Percentiles rank a stretch among this genome's conserved stretches.
Evolutionary conservation across 148 eudicot genomes (phyloP).

Genomic region (Spergularia bocconei): DNA sequence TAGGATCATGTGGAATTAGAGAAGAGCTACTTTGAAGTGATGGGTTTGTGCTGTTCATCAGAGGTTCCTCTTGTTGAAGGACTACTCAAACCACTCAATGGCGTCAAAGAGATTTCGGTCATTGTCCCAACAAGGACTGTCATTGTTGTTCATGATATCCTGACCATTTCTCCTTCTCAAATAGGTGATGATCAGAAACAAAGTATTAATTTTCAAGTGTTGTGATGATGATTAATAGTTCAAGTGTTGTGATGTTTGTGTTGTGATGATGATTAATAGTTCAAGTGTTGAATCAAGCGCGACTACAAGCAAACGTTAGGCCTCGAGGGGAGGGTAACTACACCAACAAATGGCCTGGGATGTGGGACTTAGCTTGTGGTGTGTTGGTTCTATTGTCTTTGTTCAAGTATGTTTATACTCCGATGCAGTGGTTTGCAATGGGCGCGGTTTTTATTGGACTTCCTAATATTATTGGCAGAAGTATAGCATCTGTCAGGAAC

Average conservation of each 20-base stretch:
- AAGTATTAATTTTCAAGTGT: no score
- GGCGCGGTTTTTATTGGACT: conserved; percentile 41
- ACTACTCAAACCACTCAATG: conserved; percentile 34
- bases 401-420: conserved; percentile 40
- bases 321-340: conserved; percentile 28
- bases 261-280: conserved; percentile 19
- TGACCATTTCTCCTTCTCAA: conserved; percentile 27
- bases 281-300: conserved; percentile 39
- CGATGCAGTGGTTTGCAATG: conserved; percentile 45
- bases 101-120: conserved; percentile 35
- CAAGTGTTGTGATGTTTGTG: conserved; percentile 23
- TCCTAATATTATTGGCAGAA: conserved; percentile 35
- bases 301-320: conserved; percentile 43
- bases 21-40: conserved; percentile 43
- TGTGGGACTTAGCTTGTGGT: conserved; percentile 39
- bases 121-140: conserved; percentile 42
- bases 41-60: conserved; percentile 50
- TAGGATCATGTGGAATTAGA: conserved; percentile 25
- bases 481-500: conserved; percentile 42
- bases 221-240: conserved; percentile 20
- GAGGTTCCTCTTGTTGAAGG: conserved; percentile 39
- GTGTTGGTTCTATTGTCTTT: conserved; percentile 38
- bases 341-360: conserved; percentile 43
- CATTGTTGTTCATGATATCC: conserved; percentile 39
- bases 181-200: conserved; percentile 21